Conservation (phyloP, 192 early-diverging fungal species). For the Thamnidium elegans region DNA sequence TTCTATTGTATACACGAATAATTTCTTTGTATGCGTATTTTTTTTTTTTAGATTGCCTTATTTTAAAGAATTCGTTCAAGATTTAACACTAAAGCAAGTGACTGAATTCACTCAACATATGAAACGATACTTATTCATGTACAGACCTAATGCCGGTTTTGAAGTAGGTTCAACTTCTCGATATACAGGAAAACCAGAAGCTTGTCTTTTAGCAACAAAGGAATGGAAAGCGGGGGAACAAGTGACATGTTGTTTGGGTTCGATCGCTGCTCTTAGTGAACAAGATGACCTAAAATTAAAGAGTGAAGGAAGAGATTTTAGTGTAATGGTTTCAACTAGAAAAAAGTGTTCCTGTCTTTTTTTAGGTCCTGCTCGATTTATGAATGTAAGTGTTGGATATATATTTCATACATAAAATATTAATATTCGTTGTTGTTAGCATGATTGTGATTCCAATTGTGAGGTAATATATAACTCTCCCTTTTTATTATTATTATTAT, state of each 20-base stretch:
- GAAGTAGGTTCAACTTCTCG: constrained; percentile 52
- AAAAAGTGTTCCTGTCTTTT: constrained; percentile 51
- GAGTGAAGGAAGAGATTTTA: constrained; percentile 47
- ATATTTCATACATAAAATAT: neutral
- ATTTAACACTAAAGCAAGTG: constrained; percentile 29
- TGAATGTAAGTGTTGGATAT: constrained; percentile 45
- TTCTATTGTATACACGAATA: neutral
- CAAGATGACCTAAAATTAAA: constrained; percentile 51
- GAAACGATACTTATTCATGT: constrained; percentile 40
- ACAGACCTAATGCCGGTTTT: constrained; percentile 50
- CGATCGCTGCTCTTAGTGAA: constrained; percentile 45
- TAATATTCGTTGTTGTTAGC: constrained; percentile 37
- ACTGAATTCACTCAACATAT: constrained; percentile 45
- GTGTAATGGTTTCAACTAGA: constrained; percentile 45
- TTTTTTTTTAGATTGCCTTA: constrained; percentile 5
- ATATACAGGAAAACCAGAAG: constrained; percentile 51
- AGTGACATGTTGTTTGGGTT: constrained; percentile 48
- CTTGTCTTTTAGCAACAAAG: constrained; percentile 53
- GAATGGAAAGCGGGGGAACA: constrained; percentile 46
- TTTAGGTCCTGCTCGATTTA: constrained; percentile 61
- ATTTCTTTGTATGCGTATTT: neutral
- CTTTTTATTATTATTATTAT: neutral
- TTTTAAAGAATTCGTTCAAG: constrained; percentile 32
- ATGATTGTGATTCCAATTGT: constrained; percentile 59
- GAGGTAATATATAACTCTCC: constrained; percentile 23